Percentiles rank a stretch among this genome's conserved stretches.
These are phyloP conservation scores for Pyrenochaeta sp. DNA, from an alignment of 2,329 filamentous ascomycete genomes.

Conservation along the genomic window DNA sequence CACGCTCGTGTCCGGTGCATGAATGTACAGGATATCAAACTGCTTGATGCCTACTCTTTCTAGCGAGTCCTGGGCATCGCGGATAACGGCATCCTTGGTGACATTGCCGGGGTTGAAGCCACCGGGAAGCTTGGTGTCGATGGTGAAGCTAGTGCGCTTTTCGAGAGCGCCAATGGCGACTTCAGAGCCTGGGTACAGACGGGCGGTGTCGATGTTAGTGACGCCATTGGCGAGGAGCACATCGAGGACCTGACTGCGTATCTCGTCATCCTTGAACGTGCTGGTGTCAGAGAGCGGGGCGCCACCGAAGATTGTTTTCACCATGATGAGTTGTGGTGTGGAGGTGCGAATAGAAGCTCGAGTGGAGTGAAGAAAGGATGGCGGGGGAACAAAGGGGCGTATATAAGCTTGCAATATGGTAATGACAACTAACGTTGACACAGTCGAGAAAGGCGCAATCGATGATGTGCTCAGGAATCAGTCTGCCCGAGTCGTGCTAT, in stretches of 20 bases:
- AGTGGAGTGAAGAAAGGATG: background rate
- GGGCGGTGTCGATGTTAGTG: conserved; percentile 52
- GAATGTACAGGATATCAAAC: conserved; percentile 47
- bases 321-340: conserved; percentile 18
- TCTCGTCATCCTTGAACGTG: conserved; percentile 21
- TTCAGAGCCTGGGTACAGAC: conserved; percentile 55
- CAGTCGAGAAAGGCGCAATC: background rate
- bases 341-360: background rate
- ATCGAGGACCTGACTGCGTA: conserved; percentile 32
- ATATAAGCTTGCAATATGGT: background rate
- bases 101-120: conserved; percentile 45
- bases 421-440: background rate
- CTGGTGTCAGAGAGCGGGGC: conserved; percentile 29
- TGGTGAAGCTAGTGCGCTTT: conserved; percentile 52
- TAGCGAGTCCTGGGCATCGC: conserved; percentile 43
- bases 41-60: conserved; percentile 36
- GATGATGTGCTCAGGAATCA: conserved; percentile 2
- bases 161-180: conserved; percentile 51
- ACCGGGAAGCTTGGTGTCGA: conserved; percentile 58
- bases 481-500: background rate
- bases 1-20: conserved; percentile 35
- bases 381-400: background rate
- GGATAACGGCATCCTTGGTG: conserved; percentile 48
- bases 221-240: conserved; percentile 44
- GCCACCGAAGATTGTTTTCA: conserved; percentile 51